Base-by-base conservation (phyloP, 1,139 yeast species). In the Hanseniaspora uvarum region DNA sequence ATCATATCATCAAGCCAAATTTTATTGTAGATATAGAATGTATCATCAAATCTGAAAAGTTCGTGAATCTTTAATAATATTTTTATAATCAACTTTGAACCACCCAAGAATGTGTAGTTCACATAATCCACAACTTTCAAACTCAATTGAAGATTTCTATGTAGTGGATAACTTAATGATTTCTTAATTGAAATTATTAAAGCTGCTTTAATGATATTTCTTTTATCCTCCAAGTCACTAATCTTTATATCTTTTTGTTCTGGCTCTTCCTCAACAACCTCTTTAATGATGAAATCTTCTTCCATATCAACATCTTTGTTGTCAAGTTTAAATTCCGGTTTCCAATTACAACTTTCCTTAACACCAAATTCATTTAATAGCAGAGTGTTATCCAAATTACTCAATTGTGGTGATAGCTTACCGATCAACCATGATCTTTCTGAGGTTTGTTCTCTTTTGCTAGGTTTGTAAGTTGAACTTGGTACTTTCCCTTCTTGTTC, bases 401-500 rank as follows among this genome's bases (percentile, higher is more conserved):
- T 66, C 39, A 89, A 69, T 61, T 86, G 92, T 0, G 97, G 95
- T 0, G 81, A 71, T 36, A 92, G 65, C 61, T 83, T 87, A 1
- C 97, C 97, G 14, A 92, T 76, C 0, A 94, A 83, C 98, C 97
- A 92, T 0, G 94, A 88, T 58, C 95, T 84, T 67, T 92, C 98
- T 8, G 84, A 80, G 21, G 80, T 86, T 53, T 80, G 79, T 23
- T 85, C 94, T 10, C 94, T 95, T 62, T 75, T 78, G 30, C 80
- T 83, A 18, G 53, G 46, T 4, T 40, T 41, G n/a, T 33, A 16
- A 2, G 44, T 30, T 26, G 33, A 24, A 16, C 14, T 37, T 11
- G 33, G 23, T 4, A 28, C 26, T 11, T 34, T 34, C 6, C n/a
- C 26, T 6, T 12, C 21, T 14, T 26, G 26, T 8, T 33, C 26